Evolutionary conservation across 2,329 filamentous ascomycete genomes (phyloP), one percentile per base, ranked within the genome.

Genomic region (Epicoccum nigrum): DNA sequence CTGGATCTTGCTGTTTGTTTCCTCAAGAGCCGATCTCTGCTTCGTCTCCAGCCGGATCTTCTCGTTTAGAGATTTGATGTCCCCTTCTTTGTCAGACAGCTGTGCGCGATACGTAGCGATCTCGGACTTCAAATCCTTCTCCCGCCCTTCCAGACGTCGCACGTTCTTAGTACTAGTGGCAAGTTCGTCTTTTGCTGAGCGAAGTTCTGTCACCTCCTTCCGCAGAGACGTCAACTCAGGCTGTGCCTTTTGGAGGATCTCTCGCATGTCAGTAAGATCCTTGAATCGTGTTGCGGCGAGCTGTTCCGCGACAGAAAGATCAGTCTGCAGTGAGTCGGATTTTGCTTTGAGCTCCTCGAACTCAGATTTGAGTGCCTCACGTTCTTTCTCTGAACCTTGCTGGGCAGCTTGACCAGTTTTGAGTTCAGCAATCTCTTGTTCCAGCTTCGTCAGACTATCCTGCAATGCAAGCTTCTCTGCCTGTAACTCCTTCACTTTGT

Each of bases 261-360:
- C 89, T 16, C 87, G 83, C 37, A 96, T 77, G 21, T 96, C 89
- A 0, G 86, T 87, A 1, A 97, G 77, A 53, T 97, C 92, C 71
- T 92, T 96, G 78, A 92, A 97, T 23, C 94, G 83, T 13, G 84
- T 88, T 54, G 95, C 87, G 0, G 94, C 91, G 11, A 97, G 82
- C 72, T 95, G 86, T 69, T 97, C 87, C 0, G 92, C 88, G 2
- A 92, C 92, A 2, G 86, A 88, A 3, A 97, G 81, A 67, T 99
- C 93, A 0, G 88, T 90, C 66, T 96, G 86, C 15, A 97, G 73
- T 0, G 83, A 82, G 2, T 84, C 79, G 0, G 86, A 84, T 70
- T 87, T 90, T 16, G 80, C 75, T 72, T 89, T 91, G 28, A 95
- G 79, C 33, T 86, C 85, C 33, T 92, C 82, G 53, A 90, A 84